Evolutionary conservation across 495 filamentous ascomycete genomes (phyloP).

Genomic region (Echria macrotheca): DNA sequence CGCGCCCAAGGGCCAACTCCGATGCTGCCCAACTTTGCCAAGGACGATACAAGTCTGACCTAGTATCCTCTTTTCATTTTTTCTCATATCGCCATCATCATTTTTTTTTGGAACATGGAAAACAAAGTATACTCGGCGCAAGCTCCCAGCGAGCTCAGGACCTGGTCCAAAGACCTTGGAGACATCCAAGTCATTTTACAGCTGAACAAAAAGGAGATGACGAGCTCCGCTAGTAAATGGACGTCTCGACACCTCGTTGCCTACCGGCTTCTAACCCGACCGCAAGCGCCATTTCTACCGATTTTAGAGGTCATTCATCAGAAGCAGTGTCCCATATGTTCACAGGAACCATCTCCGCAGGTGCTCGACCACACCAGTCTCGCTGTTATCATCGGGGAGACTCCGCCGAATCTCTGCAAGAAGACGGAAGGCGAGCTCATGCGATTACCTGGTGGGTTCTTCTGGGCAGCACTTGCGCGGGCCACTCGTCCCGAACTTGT

Average conservation of each 20-base stretch:
- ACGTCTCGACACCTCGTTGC: conserved; percentile 9
- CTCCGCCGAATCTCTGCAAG: conserved; percentile 6
- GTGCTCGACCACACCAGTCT: background rate
- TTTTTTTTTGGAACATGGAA: background rate
- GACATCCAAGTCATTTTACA: background rate
- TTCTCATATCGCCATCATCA: background rate
- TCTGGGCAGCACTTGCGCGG: conserved; percentile 12
- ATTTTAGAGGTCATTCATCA: conserved; percentile 5
- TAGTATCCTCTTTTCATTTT: background rate
- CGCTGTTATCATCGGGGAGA: background rate
- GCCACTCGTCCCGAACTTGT: conserved; percentile 6
- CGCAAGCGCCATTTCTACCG: conserved; percentile 7
- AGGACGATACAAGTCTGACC: background rate
- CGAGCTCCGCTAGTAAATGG: conserved; percentile 13
- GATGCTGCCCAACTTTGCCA: background rate
- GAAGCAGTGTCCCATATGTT: conserved; percentile 9
- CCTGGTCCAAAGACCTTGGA: background rate
- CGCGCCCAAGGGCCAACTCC: no score
- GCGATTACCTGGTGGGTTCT: conserved; percentile 12
- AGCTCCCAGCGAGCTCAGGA: background rate
- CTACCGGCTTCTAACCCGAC: conserved; percentile 11
- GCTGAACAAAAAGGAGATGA: conserved; percentile 1
- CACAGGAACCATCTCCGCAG: conserved; percentile 1
- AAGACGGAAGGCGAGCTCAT: conserved; percentile 10
- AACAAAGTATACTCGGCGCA: background rate